Percentiles rank a stretch among this genome's conserved stretches.
Evolutionary conservation across 108 stramenopile species (phyloP).

Genomic region (Cyclotella choctawhatcheeana): DNA sequence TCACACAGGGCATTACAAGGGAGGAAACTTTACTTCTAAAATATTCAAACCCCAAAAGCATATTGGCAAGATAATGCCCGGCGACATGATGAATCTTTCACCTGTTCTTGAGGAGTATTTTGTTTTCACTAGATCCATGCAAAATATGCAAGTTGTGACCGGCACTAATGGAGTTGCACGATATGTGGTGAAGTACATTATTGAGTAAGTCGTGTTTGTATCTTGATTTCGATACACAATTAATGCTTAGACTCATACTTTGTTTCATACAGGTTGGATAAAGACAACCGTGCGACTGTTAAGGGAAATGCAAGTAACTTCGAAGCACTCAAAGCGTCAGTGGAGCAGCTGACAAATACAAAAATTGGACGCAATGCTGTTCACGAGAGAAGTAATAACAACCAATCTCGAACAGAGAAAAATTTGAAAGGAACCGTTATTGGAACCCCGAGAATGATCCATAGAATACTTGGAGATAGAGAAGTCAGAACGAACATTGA

Average conservation of each 20-base stretch:
- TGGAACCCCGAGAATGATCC: not conserved
- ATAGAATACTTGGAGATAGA: conserved; percentile 5
- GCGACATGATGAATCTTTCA: conserved; percentile 3
- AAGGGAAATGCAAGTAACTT: conserved; percentile 6
- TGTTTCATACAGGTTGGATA: conserved; percentile 22
- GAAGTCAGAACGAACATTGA: conserved; percentile 11
- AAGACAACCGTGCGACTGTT: conserved; percentile 8
- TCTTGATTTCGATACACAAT: too few relatives aligned
- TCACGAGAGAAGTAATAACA: conserved; percentile 11
- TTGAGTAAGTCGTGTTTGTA: not conserved
- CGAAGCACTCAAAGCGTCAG: not conserved
- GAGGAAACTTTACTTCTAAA: not conserved
- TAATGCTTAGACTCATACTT: too few relatives aligned
- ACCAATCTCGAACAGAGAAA: not conserved
- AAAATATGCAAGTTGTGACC: conserved; percentile 19
- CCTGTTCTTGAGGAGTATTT: conserved; percentile 10
- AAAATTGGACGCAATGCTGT: conserved; percentile 18
- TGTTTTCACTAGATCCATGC: conserved; percentile 11
- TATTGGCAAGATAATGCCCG: not conserved
- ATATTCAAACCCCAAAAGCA: conserved; percentile 16
- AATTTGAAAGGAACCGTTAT: conserved; percentile 8
- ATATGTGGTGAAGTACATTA: conserved; percentile 18
- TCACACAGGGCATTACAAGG: not conserved
- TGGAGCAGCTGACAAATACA: conserved; percentile 22
- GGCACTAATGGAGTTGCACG: conserved; percentile 20